Evolutionary conservation across 805 yeast species (phyloP).

Genomic region (Pichia manshurica): DNA sequence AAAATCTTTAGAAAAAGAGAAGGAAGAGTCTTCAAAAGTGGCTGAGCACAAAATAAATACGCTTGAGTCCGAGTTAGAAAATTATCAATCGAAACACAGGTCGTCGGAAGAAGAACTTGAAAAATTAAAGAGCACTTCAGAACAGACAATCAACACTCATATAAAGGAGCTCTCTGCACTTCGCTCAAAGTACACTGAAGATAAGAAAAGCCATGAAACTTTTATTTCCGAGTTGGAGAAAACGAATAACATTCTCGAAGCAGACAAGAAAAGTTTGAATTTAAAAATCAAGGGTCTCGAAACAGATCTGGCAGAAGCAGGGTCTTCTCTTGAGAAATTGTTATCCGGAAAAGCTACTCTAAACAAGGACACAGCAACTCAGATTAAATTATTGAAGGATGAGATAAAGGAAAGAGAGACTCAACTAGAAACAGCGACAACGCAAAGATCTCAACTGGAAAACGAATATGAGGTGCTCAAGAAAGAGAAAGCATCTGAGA

Average conservation of each 20-base stretch:
- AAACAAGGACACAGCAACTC: background rate
- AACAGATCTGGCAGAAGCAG: background rate
- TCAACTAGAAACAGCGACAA: background rate
- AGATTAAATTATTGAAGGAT: background rate
- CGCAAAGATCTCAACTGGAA: background rate
- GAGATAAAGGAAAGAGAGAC: background rate
- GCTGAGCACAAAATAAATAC: background rate
- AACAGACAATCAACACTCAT: background rate
- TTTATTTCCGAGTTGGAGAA: background rate
- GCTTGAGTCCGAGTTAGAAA: background rate
- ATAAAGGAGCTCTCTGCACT: background rate
- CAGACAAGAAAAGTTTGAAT: background rate
- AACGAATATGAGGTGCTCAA: background rate
- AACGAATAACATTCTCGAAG: background rate
- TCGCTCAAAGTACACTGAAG: background rate
- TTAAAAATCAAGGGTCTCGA: background rate
- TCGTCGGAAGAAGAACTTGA: background rate
- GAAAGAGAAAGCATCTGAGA: background rate
- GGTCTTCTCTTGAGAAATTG: background rate
- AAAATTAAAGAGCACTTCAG: background rate
- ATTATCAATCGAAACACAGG: background rate
- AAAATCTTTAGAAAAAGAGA: background rate
- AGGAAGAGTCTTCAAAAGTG: background rate
- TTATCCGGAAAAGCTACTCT: no score
- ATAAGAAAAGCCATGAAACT: background rate